Evolutionary conservation across 2,329 filamentous ascomycete genomes (phyloP), one percentile per base, ranked within the genome.

Genomic region (Penicillium nordicum): DNA sequence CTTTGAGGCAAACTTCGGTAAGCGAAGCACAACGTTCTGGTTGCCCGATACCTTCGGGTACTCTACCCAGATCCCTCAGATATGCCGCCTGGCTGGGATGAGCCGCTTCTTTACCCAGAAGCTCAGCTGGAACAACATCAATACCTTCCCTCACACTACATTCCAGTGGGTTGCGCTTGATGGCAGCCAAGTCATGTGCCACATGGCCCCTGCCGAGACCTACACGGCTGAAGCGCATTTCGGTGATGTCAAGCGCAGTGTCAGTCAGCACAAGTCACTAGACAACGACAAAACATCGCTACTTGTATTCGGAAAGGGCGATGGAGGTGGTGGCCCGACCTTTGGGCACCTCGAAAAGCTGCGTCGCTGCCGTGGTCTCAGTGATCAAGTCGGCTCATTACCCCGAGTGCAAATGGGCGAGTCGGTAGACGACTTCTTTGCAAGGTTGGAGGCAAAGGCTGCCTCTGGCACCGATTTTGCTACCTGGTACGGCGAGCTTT

Each of bases 61-160:
- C 76, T 97, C 92, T 0, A 89, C 88, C 48, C 94, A 99, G 74
- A 83, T 99, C 41, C 94, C 94, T 12, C 94, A 99, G 70, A 80
- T 99, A 41, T 97, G 92, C 71, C 88, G 93, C 4, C 79, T 97
- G 29, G 89, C 94, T n/a, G 93, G 92, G 21, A 97, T 99, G 94
- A 89, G 85, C 56, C 86, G 93, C 34, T 99, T 99, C 80, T 88
- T 99, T 69, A 99, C 94, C 0, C 94, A 99, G 75, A 99, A 99
- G 78, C 81, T 99, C 57, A 97, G 93, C 79, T 99, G 94, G 94
- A 97, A 97, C 79, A 97, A 97, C 73, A 97, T 97, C 82, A 97
- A 97, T 78, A 96, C 89, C 70, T 99, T 97, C 77, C 94, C 94
- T 0, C 94, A 97, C 71, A 97, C 94, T 6, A 97, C 94, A 0